Base-by-base conservation (phyloP, 2,329 filamentous ascomycete species). In the Diaporthe sp. region DNA sequence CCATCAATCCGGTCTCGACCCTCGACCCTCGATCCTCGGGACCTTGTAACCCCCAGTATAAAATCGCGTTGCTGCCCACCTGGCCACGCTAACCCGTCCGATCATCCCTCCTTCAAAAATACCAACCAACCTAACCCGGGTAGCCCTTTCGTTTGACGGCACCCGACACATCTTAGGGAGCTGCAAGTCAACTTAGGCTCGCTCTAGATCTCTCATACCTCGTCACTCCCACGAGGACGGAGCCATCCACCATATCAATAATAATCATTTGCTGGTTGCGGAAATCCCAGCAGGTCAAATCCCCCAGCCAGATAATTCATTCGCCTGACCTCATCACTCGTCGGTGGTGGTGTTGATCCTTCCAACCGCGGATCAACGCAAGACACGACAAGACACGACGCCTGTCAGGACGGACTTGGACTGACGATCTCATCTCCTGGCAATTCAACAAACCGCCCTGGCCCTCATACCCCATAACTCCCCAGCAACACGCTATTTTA, bases 181-280 rank as follows among this genome's bases (percentile, higher is more conserved):
- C 75, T 75, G 73, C 75, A 76, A 76, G 75, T 76, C 75, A 76
- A 65, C 68, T 76, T 75, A 76, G 75, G 60, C 70, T 76, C 61
- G 58, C 60, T 39, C 46, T 62, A 71, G 57, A 55, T 60, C 67
- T 39, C 67, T 42, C 55, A 61, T 61, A 51, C 58, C 58, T 65
- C 71, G 49, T 68, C 62, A 68, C 46, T 39, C 44, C 71, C 58
- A 62, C 39, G 57, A 60, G 70, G 55, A 55, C 68, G 46, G 71
- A 39, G 49, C 58, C 68, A 57, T 31, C 19, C 71, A 62, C n/a
- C 57, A 72, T 34, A 31, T 62, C 58, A 51, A 39, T 60, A 72
- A 62, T 46, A 65, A 62, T 25, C 34, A 51, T 53, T 55, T 65
- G 46, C 57, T 62, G 71, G 39, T 53, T 73, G 58, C 71, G 62